Percentiles rank a stretch among this genome's conserved stretches.
These are phyloP conservation scores for Elsinoe ampelina DNA, from an alignment of 2,329 filamentous ascomycete genomes.

Conservation along the genomic window DNA sequence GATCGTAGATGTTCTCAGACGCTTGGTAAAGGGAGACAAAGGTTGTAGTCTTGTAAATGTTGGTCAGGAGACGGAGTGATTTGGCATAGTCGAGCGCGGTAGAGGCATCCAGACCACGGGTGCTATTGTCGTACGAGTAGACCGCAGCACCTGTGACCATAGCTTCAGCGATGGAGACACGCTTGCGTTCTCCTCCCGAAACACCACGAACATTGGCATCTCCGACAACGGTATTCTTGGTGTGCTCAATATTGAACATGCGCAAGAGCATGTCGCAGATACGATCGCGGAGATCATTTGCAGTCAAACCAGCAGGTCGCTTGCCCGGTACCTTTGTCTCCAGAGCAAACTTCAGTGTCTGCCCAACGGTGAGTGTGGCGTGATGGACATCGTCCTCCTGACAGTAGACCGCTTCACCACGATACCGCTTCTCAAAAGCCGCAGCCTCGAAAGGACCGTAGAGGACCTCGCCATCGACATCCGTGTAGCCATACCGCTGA, in stretches of 20 bases:
- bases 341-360: slow-evolving; percentile 76
- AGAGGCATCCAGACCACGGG: slow-evolving; percentile 39
- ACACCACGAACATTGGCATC: slow-evolving; percentile 73
- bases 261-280: slow-evolving; percentile 67
- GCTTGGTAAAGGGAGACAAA: slow-evolving; percentile 83
- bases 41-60: slow-evolving; percentile 73
- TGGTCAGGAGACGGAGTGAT: slow-evolving; percentile 53
- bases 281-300: slow-evolving; percentile 64
- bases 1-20: slow-evolving; percentile 53
- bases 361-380: slow-evolving; percentile 74
- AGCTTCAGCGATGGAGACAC: slow-evolving; percentile 41
- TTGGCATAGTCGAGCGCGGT: slow-evolving; percentile 43
- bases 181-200: slow-evolving; percentile 41
- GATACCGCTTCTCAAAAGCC: slow-evolving; percentile 61
- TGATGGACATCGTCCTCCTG: slow-evolving; percentile 81
- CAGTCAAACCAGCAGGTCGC: slow-evolving; percentile 62
- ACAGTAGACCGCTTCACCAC: slow-evolving; percentile 78
- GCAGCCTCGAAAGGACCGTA: slow-evolving; percentile 66
- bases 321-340: slow-evolving; percentile 79
- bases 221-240: slow-evolving; percentile 73
- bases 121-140: slow-evolving; percentile 39
- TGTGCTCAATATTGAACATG: slow-evolving; percentile 93
- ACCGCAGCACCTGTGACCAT: slow-evolving; percentile 36
- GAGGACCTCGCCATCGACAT: slow-evolving; percentile 58
- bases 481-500: slow-evolving; percentile 51